Conservation (phyloP, 805 yeast genomes). For the Hanseniaspora valbyensis region DNA sequence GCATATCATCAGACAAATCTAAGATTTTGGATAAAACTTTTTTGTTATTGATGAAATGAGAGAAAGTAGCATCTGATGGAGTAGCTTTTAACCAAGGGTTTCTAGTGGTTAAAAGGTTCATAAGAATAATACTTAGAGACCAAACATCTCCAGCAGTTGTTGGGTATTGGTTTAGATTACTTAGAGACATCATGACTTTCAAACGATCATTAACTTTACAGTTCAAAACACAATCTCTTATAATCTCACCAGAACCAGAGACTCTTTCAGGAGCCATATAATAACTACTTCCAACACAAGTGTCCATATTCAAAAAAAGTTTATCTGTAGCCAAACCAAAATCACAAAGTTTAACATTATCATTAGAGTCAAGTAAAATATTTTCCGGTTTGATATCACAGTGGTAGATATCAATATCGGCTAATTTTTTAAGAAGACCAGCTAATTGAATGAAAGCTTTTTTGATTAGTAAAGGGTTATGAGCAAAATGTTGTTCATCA, state of each 20-base stretch:
- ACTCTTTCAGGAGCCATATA: slow-evolving; percentile 89
- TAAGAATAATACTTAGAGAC: slow-evolving; percentile 73
- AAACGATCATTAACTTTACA: slow-evolving; percentile 20
- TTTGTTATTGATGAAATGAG: slow-evolving; percentile 47
- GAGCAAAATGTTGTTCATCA: slow-evolving; percentile 51
- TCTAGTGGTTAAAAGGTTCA: slow-evolving; percentile 69
- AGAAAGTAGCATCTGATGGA: slow-evolving; percentile 50
- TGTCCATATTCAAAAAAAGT: slow-evolving; percentile 48
- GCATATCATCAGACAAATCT: slow-evolving; percentile 60
- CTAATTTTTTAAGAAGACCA: slow-evolving; percentile 74
- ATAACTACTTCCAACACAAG: slow-evolving; percentile 76
- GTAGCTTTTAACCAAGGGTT: slow-evolving; percentile 87
- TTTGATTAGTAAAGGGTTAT: slow-evolving; percentile 42
- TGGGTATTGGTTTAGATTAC: slow-evolving; percentile 33
- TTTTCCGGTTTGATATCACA: slow-evolving; percentile 96
- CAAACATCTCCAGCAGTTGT: slow-evolving; percentile 74
- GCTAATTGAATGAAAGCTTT: slow-evolving; percentile 63
- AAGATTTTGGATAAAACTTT: slow-evolving; percentile 51
- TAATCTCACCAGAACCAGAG: slow-evolving; percentile 26
- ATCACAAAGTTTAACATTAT: slow-evolving; percentile 58
- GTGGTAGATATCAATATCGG: slow-evolving; percentile 72
- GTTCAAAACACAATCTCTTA: slow-evolving; percentile 20
- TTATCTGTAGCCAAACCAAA: slow-evolving; percentile 76
- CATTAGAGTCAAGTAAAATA: slow-evolving; percentile 54
- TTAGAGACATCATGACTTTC: slow-evolving; percentile 17